A percentile compares a stretch with the other conserved stretches of the same genome.
Conservation (phyloP, 768 basidiomycete species). For the Gloeophyllum trabeum region DNA sequence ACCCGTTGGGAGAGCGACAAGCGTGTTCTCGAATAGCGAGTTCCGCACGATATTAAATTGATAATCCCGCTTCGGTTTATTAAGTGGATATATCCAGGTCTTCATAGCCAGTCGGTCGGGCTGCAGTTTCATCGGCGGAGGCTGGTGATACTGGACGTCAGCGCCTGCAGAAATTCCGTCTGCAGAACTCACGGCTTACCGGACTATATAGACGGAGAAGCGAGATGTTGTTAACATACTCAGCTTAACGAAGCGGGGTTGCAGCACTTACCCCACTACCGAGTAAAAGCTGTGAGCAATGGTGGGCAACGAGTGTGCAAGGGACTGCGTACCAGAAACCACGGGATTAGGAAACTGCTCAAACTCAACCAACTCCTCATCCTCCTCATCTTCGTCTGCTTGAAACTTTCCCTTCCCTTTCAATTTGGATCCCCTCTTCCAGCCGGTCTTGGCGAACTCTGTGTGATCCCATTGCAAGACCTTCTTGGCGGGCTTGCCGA, state of each 20-base stretch:
- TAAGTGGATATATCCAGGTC: slow-evolving; percentile 89
- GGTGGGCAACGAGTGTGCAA: slow-evolving; percentile 1
- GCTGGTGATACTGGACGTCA: slow-evolving; percentile 24
- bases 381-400: slow-evolving; percentile 25
- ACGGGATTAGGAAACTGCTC: slow-evolving; percentile 71
- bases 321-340: slow-evolving; percentile 52
- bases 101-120: slow-evolving; percentile 70
- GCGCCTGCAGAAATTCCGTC: slow-evolving; percentile 1
- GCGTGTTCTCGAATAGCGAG: slow-evolving; percentile 84
- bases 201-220: not conserved
- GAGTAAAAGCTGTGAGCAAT: slow-evolving; percentile 8
- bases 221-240: not conserved
- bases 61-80: slow-evolving; percentile 81
- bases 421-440: slow-evolving; percentile 33
- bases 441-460: slow-evolving; percentile 71
- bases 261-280: slow-evolving; percentile 40
- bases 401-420: slow-evolving; percentile 29
- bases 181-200: slow-evolving; percentile 5
- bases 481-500: slow-evolving; percentile 48
- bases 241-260: not conserved
- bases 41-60: slow-evolving; percentile 87
- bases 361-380: slow-evolving; percentile 32
- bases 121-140: slow-evolving; percentile 65
- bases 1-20: slow-evolving; percentile 92
- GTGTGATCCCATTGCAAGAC: slow-evolving; percentile 91